These are phyloP conservation scores for Rhodocollybia butyracea DNA, from an alignment of 768 basidiomycete species.

Conservation along the genomic window DNA sequence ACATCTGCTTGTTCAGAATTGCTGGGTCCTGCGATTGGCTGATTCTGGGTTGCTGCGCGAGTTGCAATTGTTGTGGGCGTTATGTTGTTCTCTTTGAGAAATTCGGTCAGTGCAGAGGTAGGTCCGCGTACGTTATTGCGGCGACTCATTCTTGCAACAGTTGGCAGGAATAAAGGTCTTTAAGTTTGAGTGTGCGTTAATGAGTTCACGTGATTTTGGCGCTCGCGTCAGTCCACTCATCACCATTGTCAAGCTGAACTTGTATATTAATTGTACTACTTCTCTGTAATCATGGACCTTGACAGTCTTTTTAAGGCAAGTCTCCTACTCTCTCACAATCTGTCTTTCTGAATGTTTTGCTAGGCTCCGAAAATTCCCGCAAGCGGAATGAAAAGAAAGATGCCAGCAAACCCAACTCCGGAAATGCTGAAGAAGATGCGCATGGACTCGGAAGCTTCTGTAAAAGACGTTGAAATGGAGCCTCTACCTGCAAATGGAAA, in stretches of 20 bases:
- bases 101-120: conserved; percentile 80
- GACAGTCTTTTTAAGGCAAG: conserved; percentile 51
- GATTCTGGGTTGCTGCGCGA: conserved; percentile 26
- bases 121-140: conserved; percentile 73
- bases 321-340: conserved; percentile 1
- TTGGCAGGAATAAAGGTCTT: too few species aligned
- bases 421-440: conserved; percentile 84
- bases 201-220: neutral
- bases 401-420: conserved; percentile 73
- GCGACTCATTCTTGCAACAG: conserved; percentile 5
- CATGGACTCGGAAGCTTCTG: conserved; percentile 37
- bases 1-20: conserved; percentile 15
- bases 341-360: neutral
- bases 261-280: neutral
- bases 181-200: too few species aligned
- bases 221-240: neutral
- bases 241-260: neutral
- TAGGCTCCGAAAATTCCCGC: conserved; percentile 68
- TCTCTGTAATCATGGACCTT: conserved; percentile 41
- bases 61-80: conserved; percentile 44
- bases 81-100: conserved; percentile 56
- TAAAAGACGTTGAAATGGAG: neutral
- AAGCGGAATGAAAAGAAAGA: conserved; percentile 65
- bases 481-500: conserved; percentile 14
- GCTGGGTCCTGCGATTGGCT: conserved; percentile 47